phyloP scores from a whole-genome alignment of 768 basidiomycete genomes.

The Kwoniella botswanensis region DNA sequence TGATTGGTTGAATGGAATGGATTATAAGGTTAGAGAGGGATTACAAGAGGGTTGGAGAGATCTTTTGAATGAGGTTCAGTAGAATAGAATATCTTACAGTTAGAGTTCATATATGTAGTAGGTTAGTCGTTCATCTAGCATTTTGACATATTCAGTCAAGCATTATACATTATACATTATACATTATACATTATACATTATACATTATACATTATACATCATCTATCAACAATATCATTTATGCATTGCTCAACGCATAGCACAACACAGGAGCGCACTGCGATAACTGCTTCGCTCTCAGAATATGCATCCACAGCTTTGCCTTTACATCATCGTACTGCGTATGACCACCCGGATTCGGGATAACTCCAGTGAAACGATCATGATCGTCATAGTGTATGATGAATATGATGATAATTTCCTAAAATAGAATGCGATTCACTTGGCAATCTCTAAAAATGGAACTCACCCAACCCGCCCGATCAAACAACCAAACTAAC shows the following conservation, averaged over 20 bases:
- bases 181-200: neutral
- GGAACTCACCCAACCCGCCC: neutral
- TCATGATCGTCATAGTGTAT: too few relatives aligned
- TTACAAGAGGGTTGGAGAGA: conserved; percentile 59
- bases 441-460: neutral
- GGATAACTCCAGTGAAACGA: too few relatives aligned
- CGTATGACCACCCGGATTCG: too few relatives aligned
- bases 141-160: conserved; percentile 2
- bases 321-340: too few relatives aligned
- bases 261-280: too few relatives aligned
- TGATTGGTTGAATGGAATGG: conserved; percentile 68
- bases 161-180: neutral
- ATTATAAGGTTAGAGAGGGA: conserved; percentile 73
- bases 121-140: neutral
- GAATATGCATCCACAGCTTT: too few relatives aligned
- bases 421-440: conserved; percentile 7
- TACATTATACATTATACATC: neutral
- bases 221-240: neutral
- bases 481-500: conserved; percentile 1
- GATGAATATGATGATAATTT: too few relatives aligned
- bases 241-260: neutral
- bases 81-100: neutral
- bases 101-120: neutral
- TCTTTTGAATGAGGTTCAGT: conserved; percentile 19
- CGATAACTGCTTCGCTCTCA: too few relatives aligned